A percentile compares a stretch with the other conserved stretches of the same genome.
These are phyloP conservation scores for Auricularia auricula-judae DNA, from an alignment of 768 basidiomycete genomes.

Conservation along the genomic window DNA sequence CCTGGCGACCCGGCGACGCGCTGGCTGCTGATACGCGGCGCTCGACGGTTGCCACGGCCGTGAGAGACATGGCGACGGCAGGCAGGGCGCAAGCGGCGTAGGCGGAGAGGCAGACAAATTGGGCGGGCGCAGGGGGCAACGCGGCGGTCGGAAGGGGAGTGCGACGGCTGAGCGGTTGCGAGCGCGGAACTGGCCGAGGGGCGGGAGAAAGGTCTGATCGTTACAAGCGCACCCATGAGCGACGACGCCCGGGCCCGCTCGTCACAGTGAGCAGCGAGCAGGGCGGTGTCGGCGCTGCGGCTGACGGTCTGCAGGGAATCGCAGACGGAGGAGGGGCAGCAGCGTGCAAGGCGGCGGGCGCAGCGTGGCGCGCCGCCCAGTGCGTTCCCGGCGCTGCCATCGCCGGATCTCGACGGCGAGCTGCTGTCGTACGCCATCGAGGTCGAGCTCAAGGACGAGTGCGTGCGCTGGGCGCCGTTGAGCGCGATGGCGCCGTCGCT, in stretches of 20 bases:
- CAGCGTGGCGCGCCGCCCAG: neutral
- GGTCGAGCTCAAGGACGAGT: slow-evolving; percentile 2
- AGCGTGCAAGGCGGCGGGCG: neutral
- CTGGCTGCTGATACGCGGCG: too few species aligned
- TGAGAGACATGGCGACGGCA: too few species aligned
- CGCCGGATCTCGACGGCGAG: neutral
- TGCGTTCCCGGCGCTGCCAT: neutral
- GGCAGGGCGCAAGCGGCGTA: too few species aligned
- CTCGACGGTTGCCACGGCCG: too few species aligned
- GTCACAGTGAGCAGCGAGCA: neutral
- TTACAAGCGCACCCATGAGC: neutral
- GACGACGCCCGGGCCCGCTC: neutral
- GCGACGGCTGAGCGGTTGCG: too few species aligned
- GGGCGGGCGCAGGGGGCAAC: too few species aligned
- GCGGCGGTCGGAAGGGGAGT: too few species aligned
- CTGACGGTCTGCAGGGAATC: neutral
- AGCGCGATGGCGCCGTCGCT: neutral
- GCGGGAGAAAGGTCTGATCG: too few species aligned
- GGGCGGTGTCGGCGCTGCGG: neutral
- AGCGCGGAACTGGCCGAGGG: too few species aligned
- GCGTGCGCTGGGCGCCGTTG: neutral
- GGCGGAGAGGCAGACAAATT: too few species aligned
- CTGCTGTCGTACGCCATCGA: neutral
- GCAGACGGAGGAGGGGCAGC: neutral
- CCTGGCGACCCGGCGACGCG: too few species aligned